phyloP scores from a whole-genome alignment of 1,284 basidiomycete genomes.

The Apiotrichum mycotoxinovorans region DNA sequence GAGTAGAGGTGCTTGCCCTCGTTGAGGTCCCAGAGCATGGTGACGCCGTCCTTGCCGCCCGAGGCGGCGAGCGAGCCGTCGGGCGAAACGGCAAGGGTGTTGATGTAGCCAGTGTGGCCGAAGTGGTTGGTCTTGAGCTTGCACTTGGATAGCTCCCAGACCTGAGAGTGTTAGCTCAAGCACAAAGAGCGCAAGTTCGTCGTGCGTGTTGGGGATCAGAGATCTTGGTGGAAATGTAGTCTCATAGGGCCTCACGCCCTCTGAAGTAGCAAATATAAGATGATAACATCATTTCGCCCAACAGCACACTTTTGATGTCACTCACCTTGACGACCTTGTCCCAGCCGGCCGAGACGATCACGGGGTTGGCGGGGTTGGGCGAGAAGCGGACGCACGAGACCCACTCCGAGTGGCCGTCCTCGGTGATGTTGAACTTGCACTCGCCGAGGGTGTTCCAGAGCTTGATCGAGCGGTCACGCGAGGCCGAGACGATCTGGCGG shows the following conservation, averaged over 20 bases:
- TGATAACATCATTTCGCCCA: slow-evolving; percentile 54
- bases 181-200: slow-evolving; percentile 3
- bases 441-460: slow-evolving; percentile 99
- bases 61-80: slow-evolving; percentile 99
- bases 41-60: slow-evolving; percentile 98
- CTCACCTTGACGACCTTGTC: slow-evolving; percentile 99
- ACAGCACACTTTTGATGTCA: slow-evolving; percentile 15
- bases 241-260: slow-evolving; percentile 65
- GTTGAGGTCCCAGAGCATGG: slow-evolving; percentile 99
- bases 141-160: slow-evolving; percentile 99
- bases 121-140: slow-evolving; percentile 99
- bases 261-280: slow-evolving; percentile 80
- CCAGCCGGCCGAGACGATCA: slow-evolving; percentile 99
- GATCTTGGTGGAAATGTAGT: slow-evolving; percentile 71
- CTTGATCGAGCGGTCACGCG: slow-evolving; percentile 96
- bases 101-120: slow-evolving; percentile 99
- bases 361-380: slow-evolving; percentile 95
- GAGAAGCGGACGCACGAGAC: slow-evolving; percentile 99
- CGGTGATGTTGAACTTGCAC: slow-evolving; percentile 99
- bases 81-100: slow-evolving; percentile 97
- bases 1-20: slow-evolving; percentile 99
- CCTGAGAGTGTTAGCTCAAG: slow-evolving; percentile 56
- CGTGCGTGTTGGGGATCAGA: slow-evolving; percentile 54
- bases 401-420: slow-evolving; percentile 97
- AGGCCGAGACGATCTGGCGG: slow-evolving; percentile 97